Evolutionary conservation across 495 filamentous ascomycete genomes (phyloP), one percentile per base, ranked within the genome.

Genomic region (Xylaria cubensis): DNA sequence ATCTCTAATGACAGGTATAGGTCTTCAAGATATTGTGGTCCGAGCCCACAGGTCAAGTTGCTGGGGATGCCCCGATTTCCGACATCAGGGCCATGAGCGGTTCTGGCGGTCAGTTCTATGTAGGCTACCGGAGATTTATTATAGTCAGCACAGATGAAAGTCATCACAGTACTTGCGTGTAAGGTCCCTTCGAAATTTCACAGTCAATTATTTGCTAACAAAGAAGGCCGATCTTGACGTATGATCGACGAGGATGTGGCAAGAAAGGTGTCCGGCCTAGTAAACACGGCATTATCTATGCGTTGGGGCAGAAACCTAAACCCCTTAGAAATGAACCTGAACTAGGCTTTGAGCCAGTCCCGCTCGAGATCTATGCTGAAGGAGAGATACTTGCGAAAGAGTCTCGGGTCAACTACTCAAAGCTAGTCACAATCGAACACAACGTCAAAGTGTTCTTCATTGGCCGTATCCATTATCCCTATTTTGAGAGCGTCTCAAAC

Each of bases 21-120:
- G 80, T 86, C 12, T 84, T 86, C 72, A 86, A 86, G 68, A 77
- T 84, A 2, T 64, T 81, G 21, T 86, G 85, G 85, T 80, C 81
- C 50, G 84, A 86, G 46, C 85, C 85, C 19, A 72, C 74, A 1
- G 83, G 84, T 4, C 76, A 77, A 65, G 77, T 75, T 15, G 67
- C 70, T 19, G 77, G 72, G 13, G 79, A 80, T 17, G 73, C 73
- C 51, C 72, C 76, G 6, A 79, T 79, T 32, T 83, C 81, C 9
- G 76, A 80, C 44, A 65, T 67, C 15, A 75, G 78, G 8, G 71
- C 75, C 68, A 76, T 78, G 15, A 76, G 70, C 55, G 75, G 73
- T 9, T 50, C 73, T 2, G 71, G 74, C 39, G 82, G 82, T 2
- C 59, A 71, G n/a, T 84, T 86, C 26, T 84, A 84, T 56, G 67